Base-by-base conservation (phyloP, 2,329 filamentous ascomycete genomes). In the Pseudogymnoascus sp. region DNA sequence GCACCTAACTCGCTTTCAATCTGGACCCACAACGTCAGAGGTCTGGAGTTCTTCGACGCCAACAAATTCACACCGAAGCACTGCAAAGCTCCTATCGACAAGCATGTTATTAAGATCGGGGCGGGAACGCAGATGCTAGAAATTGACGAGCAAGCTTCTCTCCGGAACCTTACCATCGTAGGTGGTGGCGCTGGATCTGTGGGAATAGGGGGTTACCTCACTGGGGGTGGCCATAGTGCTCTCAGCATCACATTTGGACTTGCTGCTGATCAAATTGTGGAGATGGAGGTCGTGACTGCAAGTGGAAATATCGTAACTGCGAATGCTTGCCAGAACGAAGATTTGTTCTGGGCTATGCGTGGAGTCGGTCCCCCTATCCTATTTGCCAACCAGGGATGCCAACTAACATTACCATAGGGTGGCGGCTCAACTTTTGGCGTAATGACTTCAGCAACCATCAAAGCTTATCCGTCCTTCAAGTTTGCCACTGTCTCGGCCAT, bases 331-430 rank as follows among this genome's bases (percentile, higher is more conserved):
- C 74, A 80, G 38, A 76, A 86, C 60, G 62, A 72, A 0, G 83
- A 87, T 60, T 71, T 88, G 0, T 87, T 85, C 69, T 88, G 84
- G 85, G 85, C 85, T 0, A 75, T 86, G 64, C 73, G 80, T 62
- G 83, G 84, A 7, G 78, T 82, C 71, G 71, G 77, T 74, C 0
- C n/a, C 22, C 12, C 14, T 4, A 6, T n/a, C 0, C 47, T 7
- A 8, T 35, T 7, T 50, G 30, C 14, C 30, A 60, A 33, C 28
- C 57, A 37, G 41, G 33, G 39, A 12, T 25, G 12, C 14, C n/a
- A 33, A 22, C 33, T 60, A 12, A 62, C 11, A 20, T 8, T 12
- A n/a, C 14, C n/a, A 7, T 14, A 80, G 79, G 82, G 82, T 5
- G 82, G 83, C 2, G 82, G 81, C 1, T 80, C 79, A 18, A 86